Percentiles rank a stretch among this genome's conserved stretches.
These are phyloP conservation scores for Epicoccum sorghinum DNA, from an alignment of 2,329 filamentous ascomycete species.

Conservation along the genomic window DNA sequence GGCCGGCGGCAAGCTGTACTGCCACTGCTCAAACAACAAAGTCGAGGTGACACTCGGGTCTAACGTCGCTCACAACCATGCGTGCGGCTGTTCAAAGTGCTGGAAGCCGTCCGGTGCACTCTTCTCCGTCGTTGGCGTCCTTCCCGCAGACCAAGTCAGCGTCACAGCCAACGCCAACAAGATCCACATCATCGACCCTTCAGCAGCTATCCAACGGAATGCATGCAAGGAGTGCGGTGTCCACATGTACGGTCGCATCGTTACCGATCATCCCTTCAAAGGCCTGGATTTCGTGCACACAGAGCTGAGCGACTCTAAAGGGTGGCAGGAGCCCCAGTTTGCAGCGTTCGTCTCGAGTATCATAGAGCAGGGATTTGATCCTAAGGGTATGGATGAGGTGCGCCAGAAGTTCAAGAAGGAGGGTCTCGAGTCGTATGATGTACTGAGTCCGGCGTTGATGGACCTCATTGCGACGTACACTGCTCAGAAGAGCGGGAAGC, in stretches of 20 bases:
- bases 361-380: conserved; percentile 70
- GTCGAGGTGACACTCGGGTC: conserved; percentile 64
- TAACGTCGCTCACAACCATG: conserved; percentile 72
- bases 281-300: conserved; percentile 73
- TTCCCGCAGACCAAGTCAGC: conserved; percentile 60
- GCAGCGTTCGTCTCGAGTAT: conserved; percentile 71
- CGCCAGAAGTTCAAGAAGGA: conserved; percentile 59
- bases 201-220: conserved; percentile 62
- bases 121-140: conserved; percentile 68
- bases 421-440: conserved; percentile 68
- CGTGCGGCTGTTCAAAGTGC: conserved; percentile 74
- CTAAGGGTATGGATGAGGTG: conserved; percentile 61
- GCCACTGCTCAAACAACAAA: conserved; percentile 62
- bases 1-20: conserved; percentile 65
- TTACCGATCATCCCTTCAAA: conserved; percentile 69
- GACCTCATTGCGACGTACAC: conserved; percentile 59
- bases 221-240: conserved; percentile 52
- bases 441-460: conserved; percentile 67
- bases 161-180: conserved; percentile 66
- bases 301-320: conserved; percentile 64
- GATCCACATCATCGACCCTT: conserved; percentile 61
- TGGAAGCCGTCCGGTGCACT: conserved; percentile 70
- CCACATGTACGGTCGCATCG: conserved; percentile 72
- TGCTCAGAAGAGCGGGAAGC: conserved; percentile 54
- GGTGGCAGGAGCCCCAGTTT: conserved; percentile 76